These are phyloP conservation scores for Tirmania nivea DNA, from an alignment of 495 filamentous ascomycete species.

Conservation along the genomic window DNA sequence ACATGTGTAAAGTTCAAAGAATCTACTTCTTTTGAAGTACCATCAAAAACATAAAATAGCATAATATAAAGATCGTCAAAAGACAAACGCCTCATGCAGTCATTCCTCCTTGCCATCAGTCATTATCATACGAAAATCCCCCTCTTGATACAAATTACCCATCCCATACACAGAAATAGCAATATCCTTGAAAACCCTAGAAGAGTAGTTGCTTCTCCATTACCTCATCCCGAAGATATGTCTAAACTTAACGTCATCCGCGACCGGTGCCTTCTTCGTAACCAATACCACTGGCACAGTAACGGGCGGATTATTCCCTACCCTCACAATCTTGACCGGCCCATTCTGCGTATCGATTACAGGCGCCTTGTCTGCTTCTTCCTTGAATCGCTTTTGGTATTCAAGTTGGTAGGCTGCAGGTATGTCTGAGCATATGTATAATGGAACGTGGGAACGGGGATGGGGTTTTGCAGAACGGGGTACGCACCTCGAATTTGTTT, in stretches of 20 bases:
- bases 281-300: background rate
- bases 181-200: background rate
- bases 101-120: background rate
- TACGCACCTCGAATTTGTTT: slow-evolving; percentile 19
- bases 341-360: slow-evolving; percentile 7
- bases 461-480: background rate
- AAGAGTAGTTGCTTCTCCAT: background rate
- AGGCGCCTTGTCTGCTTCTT: slow-evolving; percentile 16
- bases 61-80: background rate
- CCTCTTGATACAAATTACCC: background rate
- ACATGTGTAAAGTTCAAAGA: too few relatives aligned
- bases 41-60: background rate
- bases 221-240: background rate
- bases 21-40: too few relatives aligned
- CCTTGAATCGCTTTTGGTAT: slow-evolving; percentile 17
- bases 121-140: background rate
- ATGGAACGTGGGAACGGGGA: background rate
- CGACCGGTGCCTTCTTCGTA: background rate
- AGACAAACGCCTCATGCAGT: background rate
- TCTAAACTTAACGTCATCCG: background rate
- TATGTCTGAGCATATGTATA: background rate
- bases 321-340: background rate
- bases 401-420: slow-evolving; percentile 2
- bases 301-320: background rate
- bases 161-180: background rate